phyloP scores from a whole-genome alignment of 225 moss, liverwort and hornwort genomes.

The Sphagnum tenellum region DNA sequence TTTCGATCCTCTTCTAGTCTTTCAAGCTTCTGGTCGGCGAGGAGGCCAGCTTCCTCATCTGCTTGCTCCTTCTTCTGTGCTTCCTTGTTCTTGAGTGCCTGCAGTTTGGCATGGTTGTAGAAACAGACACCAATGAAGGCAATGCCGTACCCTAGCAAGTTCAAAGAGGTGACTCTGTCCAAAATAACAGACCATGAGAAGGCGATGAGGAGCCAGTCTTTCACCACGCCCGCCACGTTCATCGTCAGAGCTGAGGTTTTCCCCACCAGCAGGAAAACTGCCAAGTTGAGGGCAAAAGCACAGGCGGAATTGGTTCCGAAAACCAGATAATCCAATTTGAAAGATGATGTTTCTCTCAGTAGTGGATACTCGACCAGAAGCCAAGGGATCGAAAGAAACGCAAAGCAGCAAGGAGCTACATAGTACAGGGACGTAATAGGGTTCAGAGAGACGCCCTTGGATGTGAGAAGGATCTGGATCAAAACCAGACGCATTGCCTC shows the following conservation, averaged over 20 bases:
- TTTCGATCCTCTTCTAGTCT: conserved; percentile 30
- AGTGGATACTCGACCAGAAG: conserved; percentile 36
- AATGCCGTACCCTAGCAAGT: conserved; percentile 31
- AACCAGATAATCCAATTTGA: conserved; percentile 19
- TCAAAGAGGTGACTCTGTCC: conserved; percentile 32
- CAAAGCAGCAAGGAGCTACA: conserved; percentile 63
- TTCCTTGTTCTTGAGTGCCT: conserved; percentile 36
- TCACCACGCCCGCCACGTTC: conserved; percentile 50
- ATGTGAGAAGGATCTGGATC: conserved; percentile 51
- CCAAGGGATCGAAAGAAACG: conserved; percentile 23
- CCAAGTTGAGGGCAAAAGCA: conserved; percentile 40
- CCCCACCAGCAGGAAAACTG: conserved; percentile 43
- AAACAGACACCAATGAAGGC: conserved; percentile 35
- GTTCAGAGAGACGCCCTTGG: conserved; percentile 52
- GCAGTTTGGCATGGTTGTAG: conserved; percentile 51
- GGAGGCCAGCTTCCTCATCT: conserved; percentile 29
- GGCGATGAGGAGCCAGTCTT: conserved; percentile 51
- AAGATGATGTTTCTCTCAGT: conserved; percentile 20
- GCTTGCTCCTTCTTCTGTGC: conserved; percentile 19
- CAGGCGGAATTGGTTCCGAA: conserved; percentile 39
- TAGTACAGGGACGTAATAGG: conserved; percentile 67
- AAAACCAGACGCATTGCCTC: conserved; percentile 63
- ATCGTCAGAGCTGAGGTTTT: conserved; percentile 45
- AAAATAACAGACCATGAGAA: conserved; percentile 53
- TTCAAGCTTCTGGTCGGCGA: conserved; percentile 33